phyloP scores from a whole-genome alignment of 345 rosid species.

The Durio zibethinus region DNA sequence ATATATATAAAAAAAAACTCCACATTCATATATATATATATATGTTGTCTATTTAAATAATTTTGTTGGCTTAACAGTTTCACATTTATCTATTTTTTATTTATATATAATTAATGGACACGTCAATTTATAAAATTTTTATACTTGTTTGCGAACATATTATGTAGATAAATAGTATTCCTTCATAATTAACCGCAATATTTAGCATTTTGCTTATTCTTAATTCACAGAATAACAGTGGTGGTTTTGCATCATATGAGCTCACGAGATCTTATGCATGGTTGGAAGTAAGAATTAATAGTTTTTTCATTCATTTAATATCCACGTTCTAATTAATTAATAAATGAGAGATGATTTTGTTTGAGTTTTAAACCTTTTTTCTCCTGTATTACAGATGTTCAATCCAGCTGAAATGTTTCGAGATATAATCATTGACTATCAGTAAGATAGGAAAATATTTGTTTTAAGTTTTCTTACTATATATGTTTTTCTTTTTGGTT shows the following conservation, averaged over 20 bases:
- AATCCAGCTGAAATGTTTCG: conserved; percentile 69
- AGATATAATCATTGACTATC: conserved; percentile 64
- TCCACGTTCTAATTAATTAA: background rate
- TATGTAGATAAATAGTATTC: background rate
- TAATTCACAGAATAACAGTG: conserved; percentile 45
- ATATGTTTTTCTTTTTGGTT: background rate
- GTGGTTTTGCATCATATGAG: conserved; percentile 80
- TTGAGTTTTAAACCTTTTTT: background rate
- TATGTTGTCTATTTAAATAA: too few relatives aligned
- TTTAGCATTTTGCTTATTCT: background rate
- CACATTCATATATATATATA: too few relatives aligned
- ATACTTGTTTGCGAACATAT: background rate
- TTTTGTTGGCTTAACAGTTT: too few relatives aligned
- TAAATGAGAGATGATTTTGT: background rate
- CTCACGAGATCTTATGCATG: conserved; percentile 65
- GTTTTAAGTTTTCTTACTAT: background rate
- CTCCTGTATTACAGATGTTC: conserved; percentile 38
- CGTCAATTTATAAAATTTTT: background rate
- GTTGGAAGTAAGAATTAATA: conserved; percentile 48
- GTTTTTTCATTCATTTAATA: background rate
- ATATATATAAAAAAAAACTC: too few relatives aligned
- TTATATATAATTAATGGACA: too few relatives aligned
- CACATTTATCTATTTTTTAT: too few relatives aligned
- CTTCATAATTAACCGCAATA: background rate
- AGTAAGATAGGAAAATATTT: conserved; percentile 35